Percentiles rank a stretch among this genome's conserved stretches.
These are phyloP conservation scores for Metarhizium brunneum DNA, from an alignment of 2,329 filamentous ascomycete genomes.

Conservation along the genomic window DNA sequence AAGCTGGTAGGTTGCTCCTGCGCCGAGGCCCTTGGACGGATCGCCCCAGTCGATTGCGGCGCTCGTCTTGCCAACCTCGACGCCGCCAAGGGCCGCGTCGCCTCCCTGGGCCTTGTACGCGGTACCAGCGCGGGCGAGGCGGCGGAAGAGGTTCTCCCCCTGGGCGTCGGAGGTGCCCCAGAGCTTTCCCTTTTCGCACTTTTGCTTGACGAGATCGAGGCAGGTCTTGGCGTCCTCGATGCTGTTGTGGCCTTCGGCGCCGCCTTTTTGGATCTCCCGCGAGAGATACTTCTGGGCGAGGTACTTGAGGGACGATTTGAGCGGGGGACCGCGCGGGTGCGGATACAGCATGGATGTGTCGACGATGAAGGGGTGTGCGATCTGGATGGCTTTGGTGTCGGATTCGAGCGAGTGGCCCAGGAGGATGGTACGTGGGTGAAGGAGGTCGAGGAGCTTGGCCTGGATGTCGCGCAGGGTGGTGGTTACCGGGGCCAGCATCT, in stretches of 20 bases:
- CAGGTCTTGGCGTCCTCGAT: slow-evolving; percentile 88
- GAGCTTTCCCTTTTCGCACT: slow-evolving; percentile 81
- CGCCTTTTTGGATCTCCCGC: slow-evolving; percentile 80
- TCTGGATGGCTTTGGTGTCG: slow-evolving; percentile 72
- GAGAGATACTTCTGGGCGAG: slow-evolving; percentile 77
- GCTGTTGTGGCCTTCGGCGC: slow-evolving; percentile 71
- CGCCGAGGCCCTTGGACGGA: slow-evolving; percentile 49
- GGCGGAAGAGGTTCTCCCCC: slow-evolving; percentile 82
- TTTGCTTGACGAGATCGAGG: slow-evolving; percentile 87
- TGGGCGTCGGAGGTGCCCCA: slow-evolving; percentile 77
- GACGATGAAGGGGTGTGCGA: slow-evolving; percentile 87
- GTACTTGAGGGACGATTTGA: slow-evolving; percentile 87
- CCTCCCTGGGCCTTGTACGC: slow-evolving; percentile 54
- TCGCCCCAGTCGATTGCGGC: slow-evolving; percentile 88
- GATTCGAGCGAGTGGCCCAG: slow-evolving; percentile 76
- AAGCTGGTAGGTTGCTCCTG: slow-evolving; percentile 46
- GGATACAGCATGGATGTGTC: slow-evolving; percentile 88
- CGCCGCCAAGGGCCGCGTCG: slow-evolving; percentile 44
- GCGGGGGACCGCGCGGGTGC: slow-evolving; percentile 77
- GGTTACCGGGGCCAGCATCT: slow-evolving; percentile 72
- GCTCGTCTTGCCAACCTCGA: slow-evolving; percentile 50
- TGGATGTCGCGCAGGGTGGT: slow-evolving; percentile 82
- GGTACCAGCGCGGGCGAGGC: slow-evolving; percentile 57
- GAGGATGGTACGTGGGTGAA: slow-evolving; percentile 65
- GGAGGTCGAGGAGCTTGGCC: slow-evolving; percentile 58